Base-by-base conservation (phyloP, 768 basidiomycete genomes). In the Boletus sp. region DNA sequence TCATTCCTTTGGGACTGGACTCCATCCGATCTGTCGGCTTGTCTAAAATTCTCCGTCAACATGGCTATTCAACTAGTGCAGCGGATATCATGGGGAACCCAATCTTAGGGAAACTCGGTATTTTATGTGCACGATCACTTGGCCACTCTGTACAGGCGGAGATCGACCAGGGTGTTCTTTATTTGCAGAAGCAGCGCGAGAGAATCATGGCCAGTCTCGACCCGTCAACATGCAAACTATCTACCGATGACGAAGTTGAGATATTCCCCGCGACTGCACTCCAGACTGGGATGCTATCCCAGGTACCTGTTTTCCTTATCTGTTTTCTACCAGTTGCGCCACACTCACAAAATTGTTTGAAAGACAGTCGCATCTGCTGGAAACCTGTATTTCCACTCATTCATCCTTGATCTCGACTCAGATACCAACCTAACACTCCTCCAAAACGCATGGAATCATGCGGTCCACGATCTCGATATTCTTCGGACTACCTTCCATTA, bases 401-500 rank as follows among this genome's bases (percentile, higher is more conserved):
- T 72, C 53, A 50, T 67, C 25, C 58, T 72, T n/a, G 47, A 53
- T 10, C 62, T 60, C 40, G 17, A 39, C 17, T 30, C 55, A 11
- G 50, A 53, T 15, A 60, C 65, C 11, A 59, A 75, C 45, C 10
- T 73, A 4, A 48, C 56, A 4, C 65, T 60, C 8, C 60, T 80
- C 27, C 65, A 58, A n/a, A 58, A 52, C 11, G 72, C 77, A 10
- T 80, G 78, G 77, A 60, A 64, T 32, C 60, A 44, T 37, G 65
- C 71, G 2, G 55, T 75, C 32, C 37, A 58, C 11, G 54, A 57
- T 29, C 61, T 75, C n/a, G 68, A 73, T 38, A 76, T 79, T 37
- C 66, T 80, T 41, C 73, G 79, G 15, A 77, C 79, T 11, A 74
- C 79, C 2, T 80, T 80, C 60, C 75, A 79, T 59, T 78, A 79